Evolutionary conservation across 768 basidiomycete species (phyloP), one percentile per base, ranked within the genome.

Genomic region (Termitomyces sp.): DNA sequence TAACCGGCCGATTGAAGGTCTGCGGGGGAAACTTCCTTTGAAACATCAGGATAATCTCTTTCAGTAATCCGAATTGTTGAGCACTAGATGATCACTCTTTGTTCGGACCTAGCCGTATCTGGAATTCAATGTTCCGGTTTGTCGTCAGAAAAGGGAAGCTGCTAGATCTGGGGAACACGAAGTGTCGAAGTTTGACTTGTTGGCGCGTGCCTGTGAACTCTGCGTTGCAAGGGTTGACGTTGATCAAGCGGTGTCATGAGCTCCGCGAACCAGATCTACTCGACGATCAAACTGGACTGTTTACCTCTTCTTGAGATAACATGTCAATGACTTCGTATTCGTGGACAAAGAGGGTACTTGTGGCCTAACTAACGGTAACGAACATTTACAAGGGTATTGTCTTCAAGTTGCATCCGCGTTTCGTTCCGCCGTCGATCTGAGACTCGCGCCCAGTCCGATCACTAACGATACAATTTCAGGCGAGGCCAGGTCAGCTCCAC

Each of bases 91-190:
- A 62, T 67, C 64, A 61, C 67, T 68, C 60, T 69, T 69, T 69
- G 65, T 71, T 75, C 73, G 71, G 72, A 66, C 75, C 75, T 80
- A 74, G 76, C 78, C 76, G 76, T 74, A 80, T 72, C 68, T 67
- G 74, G 77, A 71, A 76, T 70, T 67, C 74, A 71, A 73, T 74
- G 78, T 76, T 77, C 75, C 76, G 78, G 48, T 73, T 67, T 70
- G 64, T 69, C 70, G 64, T 52, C 56, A 54, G 46, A 64, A 76
- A 77, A 74, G 72, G 73, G 71, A 68, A 77, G 68, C 65, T 69
- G 61, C 68, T 72, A 66, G 66, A 66, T 68, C 68, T 71, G 64
- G 68, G 68, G 70, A 65, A 69, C 70, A 66, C 74, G 72, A 75
- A 70, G 75, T 72, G 75, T 79, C 73, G 74, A 78, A 69, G 74